Conservation (phyloP, 1,139 yeast genomes). For the Diutina sp. region DNA sequence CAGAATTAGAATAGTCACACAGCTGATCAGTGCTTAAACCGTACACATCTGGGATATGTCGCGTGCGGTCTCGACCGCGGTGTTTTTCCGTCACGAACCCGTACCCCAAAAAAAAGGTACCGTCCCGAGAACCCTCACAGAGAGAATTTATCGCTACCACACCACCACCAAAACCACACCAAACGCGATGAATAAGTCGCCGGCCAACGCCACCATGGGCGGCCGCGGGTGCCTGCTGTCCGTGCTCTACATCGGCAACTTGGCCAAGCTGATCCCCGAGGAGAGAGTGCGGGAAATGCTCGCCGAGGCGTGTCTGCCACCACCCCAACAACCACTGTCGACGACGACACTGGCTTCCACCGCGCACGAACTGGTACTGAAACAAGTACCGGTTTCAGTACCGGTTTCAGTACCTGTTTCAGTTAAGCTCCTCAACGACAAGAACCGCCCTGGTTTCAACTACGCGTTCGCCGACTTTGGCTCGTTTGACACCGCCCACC, state of each 20-base stretch:
- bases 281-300: conserved; percentile 49
- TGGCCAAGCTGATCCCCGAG: conserved; percentile 55
- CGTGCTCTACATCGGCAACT: conserved; percentile 66
- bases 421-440: conserved; percentile 63
- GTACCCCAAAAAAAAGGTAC: too few relatives aligned
- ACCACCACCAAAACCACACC: background rate
- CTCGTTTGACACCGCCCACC: conserved; percentile 42
- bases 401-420: background rate
- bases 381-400: conserved; percentile 17
- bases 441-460: conserved; percentile 60
- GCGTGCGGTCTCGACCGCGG: too few relatives aligned
- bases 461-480: conserved; percentile 79
- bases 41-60: too few relatives aligned
- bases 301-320: conserved; percentile 38
- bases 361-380: conserved; percentile 78
- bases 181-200: conserved; percentile 8
- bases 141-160: background rate
- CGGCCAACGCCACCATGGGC: conserved; percentile 66
- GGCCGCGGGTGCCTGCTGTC: conserved; percentile 69
- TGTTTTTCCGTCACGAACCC: too few relatives aligned
- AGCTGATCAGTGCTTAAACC: too few relatives aligned
- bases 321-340: conserved; percentile 36
- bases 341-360: conserved; percentile 59
- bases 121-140: too few relatives aligned
- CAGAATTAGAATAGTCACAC: too few relatives aligned